Conservation (phyloP, 495 filamentous ascomycete genomes). For the Podospora anserina region DNA sequence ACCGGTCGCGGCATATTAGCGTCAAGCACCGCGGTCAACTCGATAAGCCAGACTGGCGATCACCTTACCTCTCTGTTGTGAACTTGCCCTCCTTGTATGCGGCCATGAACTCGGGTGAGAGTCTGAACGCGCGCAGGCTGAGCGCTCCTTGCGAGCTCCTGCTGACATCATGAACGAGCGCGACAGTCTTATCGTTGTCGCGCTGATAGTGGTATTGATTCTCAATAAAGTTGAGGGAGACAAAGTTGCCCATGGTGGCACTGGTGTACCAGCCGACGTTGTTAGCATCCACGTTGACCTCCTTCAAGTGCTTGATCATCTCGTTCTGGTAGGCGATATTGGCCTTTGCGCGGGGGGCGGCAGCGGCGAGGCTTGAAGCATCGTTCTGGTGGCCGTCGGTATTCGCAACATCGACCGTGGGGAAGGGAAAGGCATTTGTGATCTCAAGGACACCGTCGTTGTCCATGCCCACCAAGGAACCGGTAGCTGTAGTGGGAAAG, state of each 20-base stretch:
- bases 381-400: constrained; percentile 77
- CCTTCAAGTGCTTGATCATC: constrained; percentile 93
- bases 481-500: constrained; percentile 88
- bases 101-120: constrained; percentile 84
- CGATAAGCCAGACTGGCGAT: not conserved
- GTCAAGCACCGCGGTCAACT: not conserved
- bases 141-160: constrained; percentile 87
- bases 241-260: constrained; percentile 97
- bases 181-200: constrained; percentile 91
- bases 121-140: constrained; percentile 83
- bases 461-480: constrained; percentile 91
- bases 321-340: constrained; percentile 89
- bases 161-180: constrained; percentile 91
- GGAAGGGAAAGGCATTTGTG: constrained; percentile 95
- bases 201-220: constrained; percentile 98
- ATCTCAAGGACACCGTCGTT: constrained; percentile 76
- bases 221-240: constrained; percentile 92
- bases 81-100: constrained; percentile 97
- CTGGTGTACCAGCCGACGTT: constrained; percentile 98
- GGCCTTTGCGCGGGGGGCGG: constrained; percentile 86
- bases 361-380: constrained; percentile 72
- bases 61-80: constrained; percentile 80
- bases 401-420: constrained; percentile 69
- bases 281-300: constrained; percentile 98
- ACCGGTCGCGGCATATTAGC: not conserved